Conservation (phyloP, 1,139 yeast species). For the Magnusiomyces suaveolens region DNA sequence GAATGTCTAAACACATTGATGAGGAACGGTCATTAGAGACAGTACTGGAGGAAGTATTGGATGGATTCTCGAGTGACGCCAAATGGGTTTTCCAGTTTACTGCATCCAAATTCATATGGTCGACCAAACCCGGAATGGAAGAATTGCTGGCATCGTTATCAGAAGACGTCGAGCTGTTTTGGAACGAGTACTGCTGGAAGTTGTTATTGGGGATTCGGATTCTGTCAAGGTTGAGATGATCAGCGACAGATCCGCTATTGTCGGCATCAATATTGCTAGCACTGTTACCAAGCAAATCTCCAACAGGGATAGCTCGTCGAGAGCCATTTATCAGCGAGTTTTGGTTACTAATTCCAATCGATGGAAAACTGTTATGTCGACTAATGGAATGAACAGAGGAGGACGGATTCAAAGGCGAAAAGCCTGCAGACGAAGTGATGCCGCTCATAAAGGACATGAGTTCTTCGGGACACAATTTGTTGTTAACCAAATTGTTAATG, state of each 20-base stretch:
- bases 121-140: not conserved
- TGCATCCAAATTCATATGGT: not conserved
- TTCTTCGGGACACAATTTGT: not conserved
- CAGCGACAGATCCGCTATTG: not conserved
- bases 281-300: not conserved
- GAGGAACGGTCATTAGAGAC: not conserved
- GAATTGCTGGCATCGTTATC: not conserved
- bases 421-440: not conserved
- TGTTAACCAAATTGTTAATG: not conserved
- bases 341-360: not conserved
- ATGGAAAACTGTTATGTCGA: not conserved
- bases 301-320: not conserved
- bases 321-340: not conserved
- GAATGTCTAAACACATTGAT: not conserved
- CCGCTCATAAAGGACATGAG: not conserved
- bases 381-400: not conserved
- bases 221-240: not conserved
- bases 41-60: not conserved
- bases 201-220: not conserved
- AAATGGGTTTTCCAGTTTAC: not conserved
- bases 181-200: not conserved
- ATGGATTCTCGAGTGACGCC: not conserved
- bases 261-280: not conserved
- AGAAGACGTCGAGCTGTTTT: not conserved
- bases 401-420: not conserved